These are phyloP conservation scores for Metarhizium robertsii DNA, from an alignment of 2,329 filamentous ascomycete species.

Conservation along the genomic window DNA sequence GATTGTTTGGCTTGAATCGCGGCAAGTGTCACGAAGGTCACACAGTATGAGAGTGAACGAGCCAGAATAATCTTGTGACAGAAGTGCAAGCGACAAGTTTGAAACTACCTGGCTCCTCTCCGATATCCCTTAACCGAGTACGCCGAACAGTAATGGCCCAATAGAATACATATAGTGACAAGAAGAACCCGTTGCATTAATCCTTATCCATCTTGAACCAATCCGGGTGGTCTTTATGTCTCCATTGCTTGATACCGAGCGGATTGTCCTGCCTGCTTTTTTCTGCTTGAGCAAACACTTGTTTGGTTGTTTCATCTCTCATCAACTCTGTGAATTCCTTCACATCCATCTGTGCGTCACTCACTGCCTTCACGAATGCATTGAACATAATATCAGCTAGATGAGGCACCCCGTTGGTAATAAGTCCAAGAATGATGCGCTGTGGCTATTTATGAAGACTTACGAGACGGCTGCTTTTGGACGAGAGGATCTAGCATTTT, in stretches of 20 bases:
- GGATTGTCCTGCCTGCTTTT: slow-evolving; percentile 46
- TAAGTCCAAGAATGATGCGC: background rate
- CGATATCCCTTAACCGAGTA: background rate
- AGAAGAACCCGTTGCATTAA: slow-evolving; percentile 2
- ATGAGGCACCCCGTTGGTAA: slow-evolving; percentile 1
- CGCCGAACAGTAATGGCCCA: background rate
- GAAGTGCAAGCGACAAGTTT: background rate
- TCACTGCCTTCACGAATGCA: slow-evolving; percentile 38
- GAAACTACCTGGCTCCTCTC: background rate
- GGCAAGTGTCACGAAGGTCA: background rate
- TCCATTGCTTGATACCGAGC: slow-evolving; percentile 49
- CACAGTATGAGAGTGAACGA: background rate
- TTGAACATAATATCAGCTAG: slow-evolving; percentile 41
- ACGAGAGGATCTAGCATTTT: slow-evolving; percentile 38
- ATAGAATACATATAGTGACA: background rate
- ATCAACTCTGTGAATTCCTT: slow-evolving; percentile 39
- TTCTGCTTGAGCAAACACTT: slow-evolving; percentile 41
- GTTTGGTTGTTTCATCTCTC: slow-evolving; percentile 35
- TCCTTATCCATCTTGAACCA: slow-evolving; percentile 37
- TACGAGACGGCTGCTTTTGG: slow-evolving; percentile 41
- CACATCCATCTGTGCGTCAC: slow-evolving; percentile 39
- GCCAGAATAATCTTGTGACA: background rate
- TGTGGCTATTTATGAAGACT: slow-evolving; percentile 12
- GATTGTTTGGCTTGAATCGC: background rate
- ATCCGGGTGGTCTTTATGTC: slow-evolving; percentile 47